Percentiles rank a stretch among this genome's conserved stretches.
phyloP scores from a whole-genome alignment of 2,329 filamentous ascomycete species.

The Xylariales sp. region DNA sequence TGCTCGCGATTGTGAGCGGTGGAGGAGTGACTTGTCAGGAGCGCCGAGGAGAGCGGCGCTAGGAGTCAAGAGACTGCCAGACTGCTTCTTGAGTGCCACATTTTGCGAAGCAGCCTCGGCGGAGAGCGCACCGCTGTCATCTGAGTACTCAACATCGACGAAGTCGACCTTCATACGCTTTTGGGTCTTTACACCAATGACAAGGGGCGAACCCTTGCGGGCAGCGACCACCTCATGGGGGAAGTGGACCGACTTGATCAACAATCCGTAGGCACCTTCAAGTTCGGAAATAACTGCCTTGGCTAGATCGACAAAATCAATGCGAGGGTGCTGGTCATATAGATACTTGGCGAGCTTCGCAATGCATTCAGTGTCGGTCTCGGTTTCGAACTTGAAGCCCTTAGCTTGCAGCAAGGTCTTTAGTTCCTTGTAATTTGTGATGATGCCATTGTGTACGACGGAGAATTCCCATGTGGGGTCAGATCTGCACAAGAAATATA shows the following conservation, averaged over 20 bases:
- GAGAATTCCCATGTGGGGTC: conserved; percentile 96
- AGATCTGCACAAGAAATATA: conserved; percentile 68
- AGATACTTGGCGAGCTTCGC: conserved; percentile 99
- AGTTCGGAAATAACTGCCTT: conserved; percentile 99
- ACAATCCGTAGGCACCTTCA: conserved; percentile 94
- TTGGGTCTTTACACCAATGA: conserved; percentile 95
- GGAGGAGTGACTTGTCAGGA: conserved; percentile 96
- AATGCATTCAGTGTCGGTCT: conserved; percentile 99
- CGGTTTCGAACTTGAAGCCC: conserved; percentile 98
- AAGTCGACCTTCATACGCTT: conserved; percentile 99
- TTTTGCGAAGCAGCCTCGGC: conserved; percentile 97
- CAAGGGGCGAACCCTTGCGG: conserved; percentile 96
- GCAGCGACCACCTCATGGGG: conserved; percentile 97
- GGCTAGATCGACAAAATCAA: conserved; percentile 95
- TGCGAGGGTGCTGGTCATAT: conserved; percentile 91
- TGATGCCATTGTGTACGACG: conserved; percentile 99
- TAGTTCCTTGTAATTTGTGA: conserved; percentile 99
- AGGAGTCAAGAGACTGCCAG: conserved; percentile 74
- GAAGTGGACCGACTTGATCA: conserved; percentile 99
- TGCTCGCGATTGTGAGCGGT: conserved; percentile 97
- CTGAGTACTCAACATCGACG: conserved; percentile 96
- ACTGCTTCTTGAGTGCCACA: conserved; percentile 91
- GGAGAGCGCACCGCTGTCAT: conserved; percentile 83
- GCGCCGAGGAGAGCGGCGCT: conserved; percentile 76
- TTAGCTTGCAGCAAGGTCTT: conserved; percentile 92